phyloP scores from a whole-genome alignment of 164 flowering plant genomes.

The Sextonia rubra region DNA sequence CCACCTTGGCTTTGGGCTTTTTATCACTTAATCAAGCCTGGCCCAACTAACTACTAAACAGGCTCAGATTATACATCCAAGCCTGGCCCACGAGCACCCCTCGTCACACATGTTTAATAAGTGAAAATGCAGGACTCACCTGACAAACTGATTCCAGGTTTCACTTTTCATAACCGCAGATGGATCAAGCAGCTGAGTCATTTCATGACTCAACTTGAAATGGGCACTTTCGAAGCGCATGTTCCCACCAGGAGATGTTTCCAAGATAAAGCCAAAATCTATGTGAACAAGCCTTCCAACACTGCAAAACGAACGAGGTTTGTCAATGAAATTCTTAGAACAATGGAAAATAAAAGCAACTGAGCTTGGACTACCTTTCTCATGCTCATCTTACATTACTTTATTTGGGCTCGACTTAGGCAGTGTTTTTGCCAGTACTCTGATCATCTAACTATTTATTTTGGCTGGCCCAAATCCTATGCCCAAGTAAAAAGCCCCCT shows the following conservation, averaged over 20 bases:
- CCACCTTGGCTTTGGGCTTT: too few species aligned
- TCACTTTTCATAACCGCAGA: slow-evolving; percentile 99
- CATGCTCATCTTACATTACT: too few species aligned
- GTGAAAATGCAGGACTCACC: slow-evolving; percentile 31
- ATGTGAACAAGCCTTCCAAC: slow-evolving; percentile 96
- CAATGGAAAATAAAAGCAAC: background rate
- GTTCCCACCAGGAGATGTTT: slow-evolving; percentile 96
- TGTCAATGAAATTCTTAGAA: background rate
- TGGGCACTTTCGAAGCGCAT: slow-evolving; percentile 99
- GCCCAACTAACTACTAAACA: too few species aligned
- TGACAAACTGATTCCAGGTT: slow-evolving; percentile 76
- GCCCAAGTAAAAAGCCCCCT: too few species aligned
- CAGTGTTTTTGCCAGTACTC: background rate
- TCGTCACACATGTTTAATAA: too few species aligned
- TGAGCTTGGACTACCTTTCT: background rate
- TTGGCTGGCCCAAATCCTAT: too few species aligned
- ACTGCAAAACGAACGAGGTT: slow-evolving; percentile 38
- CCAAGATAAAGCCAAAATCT: slow-evolving; percentile 97
- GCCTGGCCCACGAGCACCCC: too few species aligned
- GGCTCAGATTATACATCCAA: too few species aligned
- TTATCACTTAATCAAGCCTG: too few species aligned
- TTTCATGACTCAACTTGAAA: slow-evolving; percentile 97
- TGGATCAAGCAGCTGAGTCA: slow-evolving; percentile 98
- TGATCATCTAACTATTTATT: background rate
- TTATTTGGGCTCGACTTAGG: too few species aligned